Percentiles rank a stretch among this genome's conserved stretches.
Evolutionary conservation across 1,284 basidiomycete genomes (phyloP).

Genomic region (Ganoderma lingzhi): DNA sequence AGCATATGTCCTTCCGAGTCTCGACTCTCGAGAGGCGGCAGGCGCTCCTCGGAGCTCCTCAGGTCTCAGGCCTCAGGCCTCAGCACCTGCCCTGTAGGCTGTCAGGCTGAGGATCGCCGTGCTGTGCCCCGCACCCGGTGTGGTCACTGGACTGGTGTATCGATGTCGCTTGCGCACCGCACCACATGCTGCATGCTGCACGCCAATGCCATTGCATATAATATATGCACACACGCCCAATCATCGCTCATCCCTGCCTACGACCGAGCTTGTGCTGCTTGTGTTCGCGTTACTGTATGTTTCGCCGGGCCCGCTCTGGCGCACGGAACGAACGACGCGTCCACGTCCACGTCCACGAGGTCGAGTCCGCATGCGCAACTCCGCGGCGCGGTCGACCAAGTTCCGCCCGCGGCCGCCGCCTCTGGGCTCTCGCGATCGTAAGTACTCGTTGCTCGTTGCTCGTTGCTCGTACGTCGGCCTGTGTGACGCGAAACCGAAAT

Average conservation of each 20-base stretch:
- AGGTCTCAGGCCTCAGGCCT: too few relatives aligned
- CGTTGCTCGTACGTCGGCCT: not conserved
- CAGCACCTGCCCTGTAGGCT: not conserved
- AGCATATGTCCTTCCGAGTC: not conserved
- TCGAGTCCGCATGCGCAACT: too few relatives aligned
- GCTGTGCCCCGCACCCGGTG: not conserved
- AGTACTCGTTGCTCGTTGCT: not conserved
- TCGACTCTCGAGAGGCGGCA: not conserved
- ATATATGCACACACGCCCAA: not conserved
- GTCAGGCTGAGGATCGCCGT: not conserved
- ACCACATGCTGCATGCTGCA: not conserved
- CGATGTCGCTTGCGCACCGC: not conserved
- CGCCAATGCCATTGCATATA: too few relatives aligned
- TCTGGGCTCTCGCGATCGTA: too few relatives aligned
- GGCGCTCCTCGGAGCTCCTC: constrained; percentile 1
- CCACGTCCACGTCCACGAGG: too few relatives aligned
- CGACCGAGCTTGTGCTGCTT: not conserved
- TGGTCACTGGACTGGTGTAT: not conserved
- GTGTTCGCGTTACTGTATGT: not conserved
- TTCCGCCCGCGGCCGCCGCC: not conserved
- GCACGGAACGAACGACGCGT: not conserved
- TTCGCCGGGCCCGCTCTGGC: not conserved
- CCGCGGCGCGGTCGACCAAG: not conserved
- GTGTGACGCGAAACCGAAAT: not conserved
- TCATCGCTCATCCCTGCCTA: not conserved